Evolutionary conservation across 495 filamentous ascomycete genomes (phyloP).

Genomic region (Terfezia boudieri): DNA sequence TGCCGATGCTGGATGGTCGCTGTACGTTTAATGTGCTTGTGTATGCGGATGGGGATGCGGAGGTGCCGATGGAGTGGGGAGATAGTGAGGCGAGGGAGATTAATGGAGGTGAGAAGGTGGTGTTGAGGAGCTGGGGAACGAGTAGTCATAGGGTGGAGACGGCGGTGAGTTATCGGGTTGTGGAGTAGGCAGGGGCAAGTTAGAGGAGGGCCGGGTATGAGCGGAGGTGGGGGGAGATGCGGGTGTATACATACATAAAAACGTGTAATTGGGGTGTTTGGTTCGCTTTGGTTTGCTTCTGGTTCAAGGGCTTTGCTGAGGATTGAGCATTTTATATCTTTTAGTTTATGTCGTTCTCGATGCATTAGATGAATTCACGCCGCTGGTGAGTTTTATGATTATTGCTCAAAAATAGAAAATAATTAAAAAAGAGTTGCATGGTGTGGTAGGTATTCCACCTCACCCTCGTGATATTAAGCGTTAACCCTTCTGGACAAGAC

Average conservation of each 20-base stretch:
- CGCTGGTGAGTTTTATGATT: too few relatives aligned
- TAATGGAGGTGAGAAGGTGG: slow-evolving; percentile 82
- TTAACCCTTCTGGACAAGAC: too few relatives aligned
- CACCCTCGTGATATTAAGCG: too few relatives aligned
- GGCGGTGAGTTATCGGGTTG: slow-evolving; percentile 65
- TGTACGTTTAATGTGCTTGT: slow-evolving; percentile 98
- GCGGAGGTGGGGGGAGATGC: background rate
- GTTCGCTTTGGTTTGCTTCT: background rate
- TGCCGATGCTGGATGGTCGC: slow-evolving; percentile 74
- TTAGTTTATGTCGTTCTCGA: too few relatives aligned
- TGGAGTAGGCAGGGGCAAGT: slow-evolving; percentile 21
- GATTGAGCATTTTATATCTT: too few relatives aligned
- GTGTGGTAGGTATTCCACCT: too few relatives aligned
- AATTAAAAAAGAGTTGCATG: too few relatives aligned
- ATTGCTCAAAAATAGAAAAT: too few relatives aligned
- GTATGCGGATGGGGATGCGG: slow-evolving; percentile 88
- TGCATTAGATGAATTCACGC: too few relatives aligned
- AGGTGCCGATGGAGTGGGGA: slow-evolving; percentile 95
- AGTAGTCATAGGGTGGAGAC: slow-evolving; percentile 85
- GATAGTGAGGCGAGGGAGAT: slow-evolving; percentile 98
- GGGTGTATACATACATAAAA: background rate
- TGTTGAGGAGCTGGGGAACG: slow-evolving; percentile 86
- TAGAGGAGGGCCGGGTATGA: background rate
- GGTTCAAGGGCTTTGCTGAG: too few relatives aligned
- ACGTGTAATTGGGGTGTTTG: background rate